Conservation (phyloP, 2,329 filamentous ascomycete genomes). For the Clonostachys rosea region DNA sequence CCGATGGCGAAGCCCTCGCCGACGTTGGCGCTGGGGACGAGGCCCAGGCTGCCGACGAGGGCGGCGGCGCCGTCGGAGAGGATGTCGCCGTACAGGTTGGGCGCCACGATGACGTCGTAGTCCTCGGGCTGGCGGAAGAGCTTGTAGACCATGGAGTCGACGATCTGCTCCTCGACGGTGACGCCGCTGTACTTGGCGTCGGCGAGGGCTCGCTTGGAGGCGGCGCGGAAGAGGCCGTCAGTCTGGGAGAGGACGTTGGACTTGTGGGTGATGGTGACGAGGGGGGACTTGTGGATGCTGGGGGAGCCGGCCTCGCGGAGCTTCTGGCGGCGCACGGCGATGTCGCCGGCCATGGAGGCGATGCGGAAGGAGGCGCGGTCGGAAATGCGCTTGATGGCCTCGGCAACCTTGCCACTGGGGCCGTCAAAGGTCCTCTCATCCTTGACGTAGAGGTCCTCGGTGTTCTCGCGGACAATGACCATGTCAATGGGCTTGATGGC, state of each 20-base stretch:
- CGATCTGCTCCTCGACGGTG: constrained; percentile 90
- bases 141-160: constrained; percentile 99
- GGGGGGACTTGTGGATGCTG: constrained; percentile 62
- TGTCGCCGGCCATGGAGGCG: constrained; percentile 89
- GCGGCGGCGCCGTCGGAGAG: constrained; percentile 93
- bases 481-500: constrained; percentile 76
- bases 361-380: constrained; percentile 82
- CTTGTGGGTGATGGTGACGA: constrained; percentile 98
- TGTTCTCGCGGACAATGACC: constrained; percentile 98
- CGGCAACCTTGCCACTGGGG: constrained; percentile 78
- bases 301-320: constrained; percentile 57
- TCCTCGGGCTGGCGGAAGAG: constrained; percentile 92
- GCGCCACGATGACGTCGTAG: constrained; percentile 97
- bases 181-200: constrained; percentile 57
- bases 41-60: constrained; percentile 83
- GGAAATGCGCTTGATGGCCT: constrained; percentile 96
- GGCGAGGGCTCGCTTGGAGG: constrained; percentile 69
- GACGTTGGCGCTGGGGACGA: constrained; percentile 94
- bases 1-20: constrained; percentile 93
- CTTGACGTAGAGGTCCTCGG: constrained; percentile 97
- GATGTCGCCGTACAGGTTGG: constrained; percentile 96
- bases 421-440: constrained; percentile 82
- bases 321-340: constrained; percentile 81
- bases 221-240: constrained; percentile 88
- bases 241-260: constrained; percentile 96